Conservation (phyloP, 176 grass and related monocot species). For the Neostapfia colusana region DNA sequence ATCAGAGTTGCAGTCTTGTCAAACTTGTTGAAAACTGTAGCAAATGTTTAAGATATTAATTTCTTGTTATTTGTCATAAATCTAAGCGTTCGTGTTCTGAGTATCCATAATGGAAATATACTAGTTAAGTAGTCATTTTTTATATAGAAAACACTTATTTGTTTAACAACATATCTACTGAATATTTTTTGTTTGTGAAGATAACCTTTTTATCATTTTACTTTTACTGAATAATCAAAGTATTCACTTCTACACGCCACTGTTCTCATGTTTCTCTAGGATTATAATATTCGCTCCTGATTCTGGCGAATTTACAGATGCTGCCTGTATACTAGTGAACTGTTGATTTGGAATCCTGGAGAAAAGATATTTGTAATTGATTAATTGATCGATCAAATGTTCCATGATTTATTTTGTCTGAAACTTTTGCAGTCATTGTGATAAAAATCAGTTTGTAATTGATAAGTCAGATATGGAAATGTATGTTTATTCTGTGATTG, state of each 20-base stretch:
- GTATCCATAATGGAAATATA: background rate
- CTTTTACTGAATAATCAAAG: background rate
- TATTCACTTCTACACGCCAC: slow-evolving; percentile 1
- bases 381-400: background rate
- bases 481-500: background rate
- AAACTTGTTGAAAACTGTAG: background rate
- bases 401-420: background rate
- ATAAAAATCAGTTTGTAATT: background rate
- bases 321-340: background rate
- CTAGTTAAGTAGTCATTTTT: background rate
- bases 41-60: background rate
- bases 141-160: background rate
- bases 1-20: background rate
- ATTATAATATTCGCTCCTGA: background rate
- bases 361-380: background rate
- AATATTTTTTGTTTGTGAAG: background rate
- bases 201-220: background rate
- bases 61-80: background rate
- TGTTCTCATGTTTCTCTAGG: slow-evolving; percentile 8
- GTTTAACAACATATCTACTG: background rate
- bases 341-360: background rate
- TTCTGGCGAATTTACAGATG: background rate
- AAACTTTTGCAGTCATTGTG: background rate
- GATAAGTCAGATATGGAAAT: background rate
- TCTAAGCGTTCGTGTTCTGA: background rate